A percentile compares a stretch with the other conserved stretches of the same genome.
These are phyloP conservation scores for Byssochlamys sp. DNA, from an alignment of 2,329 filamentous ascomycete genomes.

Conservation along the genomic window DNA sequence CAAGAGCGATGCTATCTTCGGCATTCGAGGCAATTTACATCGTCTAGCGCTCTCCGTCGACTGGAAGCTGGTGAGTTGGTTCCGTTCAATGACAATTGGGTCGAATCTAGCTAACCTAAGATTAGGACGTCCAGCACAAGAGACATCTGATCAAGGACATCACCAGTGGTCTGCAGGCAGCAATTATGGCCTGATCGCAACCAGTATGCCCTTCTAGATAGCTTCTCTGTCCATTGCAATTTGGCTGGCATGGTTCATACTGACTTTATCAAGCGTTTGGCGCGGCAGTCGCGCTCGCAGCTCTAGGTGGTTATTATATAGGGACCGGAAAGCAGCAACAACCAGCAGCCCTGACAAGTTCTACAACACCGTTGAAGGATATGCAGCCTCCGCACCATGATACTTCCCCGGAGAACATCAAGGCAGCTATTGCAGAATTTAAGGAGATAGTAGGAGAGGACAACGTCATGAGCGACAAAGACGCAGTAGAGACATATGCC, in stretches of 20 bases:
- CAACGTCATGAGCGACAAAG: background rate
- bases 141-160: background rate
- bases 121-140: background rate
- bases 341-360: background rate
- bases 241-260: background rate
- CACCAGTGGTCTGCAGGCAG: background rate
- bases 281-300: background rate
- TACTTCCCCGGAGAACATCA: background rate
- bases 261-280: background rate
- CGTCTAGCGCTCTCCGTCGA: background rate
- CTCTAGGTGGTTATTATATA: background rate
- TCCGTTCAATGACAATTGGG: background rate
- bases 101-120: background rate
- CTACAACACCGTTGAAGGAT: background rate
- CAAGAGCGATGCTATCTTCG: background rate
- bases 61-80: background rate
- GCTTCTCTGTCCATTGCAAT: background rate
- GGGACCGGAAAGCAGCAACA: background rate
- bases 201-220: background rate
- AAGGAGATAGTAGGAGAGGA: background rate
- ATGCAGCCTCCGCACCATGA: background rate
- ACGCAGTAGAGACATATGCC: background rate
- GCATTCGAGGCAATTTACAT: background rate
- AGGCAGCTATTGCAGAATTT: background rate
- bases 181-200: background rate